These are phyloP conservation scores for Didymella exigua DNA, from an alignment of 2,329 filamentous ascomycete species.

Conservation along the genomic window DNA sequence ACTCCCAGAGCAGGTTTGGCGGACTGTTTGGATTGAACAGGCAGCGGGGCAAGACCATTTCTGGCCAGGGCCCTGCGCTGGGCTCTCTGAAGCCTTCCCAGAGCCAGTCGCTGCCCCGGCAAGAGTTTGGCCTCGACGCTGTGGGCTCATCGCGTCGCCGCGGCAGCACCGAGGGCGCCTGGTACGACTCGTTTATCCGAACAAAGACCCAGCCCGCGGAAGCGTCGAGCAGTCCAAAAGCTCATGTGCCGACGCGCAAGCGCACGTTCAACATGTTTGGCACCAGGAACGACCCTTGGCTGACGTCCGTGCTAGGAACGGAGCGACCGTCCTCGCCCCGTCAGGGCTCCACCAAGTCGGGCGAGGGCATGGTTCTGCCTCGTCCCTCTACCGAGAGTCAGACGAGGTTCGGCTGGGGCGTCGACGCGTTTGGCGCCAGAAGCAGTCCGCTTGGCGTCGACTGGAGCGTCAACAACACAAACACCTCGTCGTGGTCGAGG, in stretches of 20 bases:
- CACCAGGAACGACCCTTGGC: conserved; percentile 59
- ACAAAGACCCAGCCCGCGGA: conserved; percentile 43
- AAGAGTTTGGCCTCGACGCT: conserved; percentile 56
- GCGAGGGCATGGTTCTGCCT: conserved; percentile 42
- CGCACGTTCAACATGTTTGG: conserved; percentile 59
- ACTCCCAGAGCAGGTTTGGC: conserved; percentile 60
- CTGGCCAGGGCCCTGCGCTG: conserved; percentile 67
- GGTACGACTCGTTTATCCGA: conserved; percentile 60
- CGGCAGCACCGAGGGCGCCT: conserved; percentile 61
- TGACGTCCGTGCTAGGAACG: conserved; percentile 48
- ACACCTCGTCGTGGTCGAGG: conserved; percentile 67
- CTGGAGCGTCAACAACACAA: conserved; percentile 45
- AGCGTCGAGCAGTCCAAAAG: conserved; percentile 41
- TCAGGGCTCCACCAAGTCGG: conserved; percentile 70
- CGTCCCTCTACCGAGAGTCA: conserved; percentile 49
- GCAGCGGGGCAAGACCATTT: conserved; percentile 64
- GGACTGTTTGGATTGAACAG: conserved; percentile 66
- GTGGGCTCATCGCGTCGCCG: conserved; percentile 58
- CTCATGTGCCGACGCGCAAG: conserved; percentile 49
- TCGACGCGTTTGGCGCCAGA: conserved; percentile 47
- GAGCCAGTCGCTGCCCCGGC: conserved; percentile 76
- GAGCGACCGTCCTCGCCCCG: conserved; percentile 60
- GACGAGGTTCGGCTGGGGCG: conserved; percentile 46
- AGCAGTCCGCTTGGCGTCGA: conserved; percentile 52
- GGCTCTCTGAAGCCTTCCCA: conserved; percentile 74